phyloP scores from a whole-genome alignment of 2,329 filamentous ascomycete species.

The Fusarium temperatum region DNA sequence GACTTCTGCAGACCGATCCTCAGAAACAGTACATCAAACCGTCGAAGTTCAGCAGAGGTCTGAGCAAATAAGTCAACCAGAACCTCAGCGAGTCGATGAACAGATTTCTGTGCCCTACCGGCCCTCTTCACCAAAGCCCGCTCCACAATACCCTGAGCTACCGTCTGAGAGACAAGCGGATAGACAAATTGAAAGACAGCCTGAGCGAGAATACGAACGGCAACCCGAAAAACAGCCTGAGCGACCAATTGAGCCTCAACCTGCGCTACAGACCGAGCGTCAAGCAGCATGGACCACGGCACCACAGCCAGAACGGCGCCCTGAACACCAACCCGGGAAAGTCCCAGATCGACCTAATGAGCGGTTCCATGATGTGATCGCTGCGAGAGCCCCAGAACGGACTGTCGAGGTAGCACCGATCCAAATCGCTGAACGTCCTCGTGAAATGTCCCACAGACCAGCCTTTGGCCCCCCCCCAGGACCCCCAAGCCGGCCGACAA shows the following conservation, averaged over 20 bases:
- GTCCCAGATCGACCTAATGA: background rate
- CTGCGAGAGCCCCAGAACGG: conserved; percentile 2
- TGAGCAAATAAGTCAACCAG: background rate
- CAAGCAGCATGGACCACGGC: background rate
- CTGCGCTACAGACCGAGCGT: background rate
- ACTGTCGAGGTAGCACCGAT: conserved; percentile 4
- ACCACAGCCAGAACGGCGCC: background rate
- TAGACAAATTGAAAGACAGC: background rate
- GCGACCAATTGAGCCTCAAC: background rate
- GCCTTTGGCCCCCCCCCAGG: background rate
- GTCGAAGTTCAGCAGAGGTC: conserved; percentile 16
- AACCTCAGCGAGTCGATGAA: background rate
- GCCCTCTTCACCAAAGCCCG: conserved; percentile 9
- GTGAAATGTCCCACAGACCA: background rate
- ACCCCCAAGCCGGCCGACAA: background rate
- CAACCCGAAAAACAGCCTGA: background rate
- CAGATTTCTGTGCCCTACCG: conserved; percentile 12
- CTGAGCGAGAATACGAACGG: background rate
- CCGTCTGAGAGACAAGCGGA: background rate
- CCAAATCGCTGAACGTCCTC: background rate
- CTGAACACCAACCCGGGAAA: background rate
- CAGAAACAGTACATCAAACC: conserved; percentile 12
- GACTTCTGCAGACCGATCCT: background rate
- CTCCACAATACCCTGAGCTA: background rate
- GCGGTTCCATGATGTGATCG: conserved; percentile 5